phyloP scores from a whole-genome alignment of 176 grass and related monocot genomes.

The Pontederia crassipes region DNA sequence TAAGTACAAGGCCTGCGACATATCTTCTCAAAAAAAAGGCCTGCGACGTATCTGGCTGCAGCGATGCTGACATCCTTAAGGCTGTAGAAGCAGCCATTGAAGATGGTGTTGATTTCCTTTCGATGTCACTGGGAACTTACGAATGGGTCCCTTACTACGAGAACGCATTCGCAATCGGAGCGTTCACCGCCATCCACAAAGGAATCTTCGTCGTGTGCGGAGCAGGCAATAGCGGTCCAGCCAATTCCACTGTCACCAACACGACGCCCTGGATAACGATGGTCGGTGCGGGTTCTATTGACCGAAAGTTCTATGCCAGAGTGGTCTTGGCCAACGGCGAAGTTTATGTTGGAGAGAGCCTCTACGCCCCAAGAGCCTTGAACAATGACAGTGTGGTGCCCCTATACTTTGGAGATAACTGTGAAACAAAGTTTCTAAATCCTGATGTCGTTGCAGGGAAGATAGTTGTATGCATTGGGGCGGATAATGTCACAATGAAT shows the following conservation, averaged over 20 bases:
- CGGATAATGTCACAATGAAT: neutral
- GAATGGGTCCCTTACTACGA: neutral
- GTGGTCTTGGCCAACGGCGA: slow-evolving; percentile 12
- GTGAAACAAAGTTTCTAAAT: neutral
- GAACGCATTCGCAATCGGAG: slow-evolving; percentile 4
- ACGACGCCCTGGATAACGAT: slow-evolving; percentile 22
- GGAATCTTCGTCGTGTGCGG: slow-evolving; percentile 18
- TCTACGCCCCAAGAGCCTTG: slow-evolving; percentile 10
- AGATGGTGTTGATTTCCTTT: slow-evolving; percentile 36
- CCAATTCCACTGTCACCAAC: neutral
- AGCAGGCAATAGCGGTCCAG: neutral
- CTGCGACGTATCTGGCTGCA: fast-evolving
- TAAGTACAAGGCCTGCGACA: slow-evolving; percentile 54
- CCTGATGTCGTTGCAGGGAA: slow-evolving; percentile 21
- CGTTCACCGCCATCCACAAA: slow-evolving; percentile 13
- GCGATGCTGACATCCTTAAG: neutral
- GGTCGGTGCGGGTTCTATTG: slow-evolving; percentile 13
- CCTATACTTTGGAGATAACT: neutral
- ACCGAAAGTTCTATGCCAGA: slow-evolving; percentile 12
- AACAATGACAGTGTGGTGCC: neutral
- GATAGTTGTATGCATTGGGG: neutral
- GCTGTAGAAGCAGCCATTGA: slow-evolving; percentile 19
- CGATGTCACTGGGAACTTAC: neutral
- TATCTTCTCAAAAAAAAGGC: no score
- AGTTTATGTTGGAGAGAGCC: slow-evolving; percentile 20